Base-by-base conservation (phyloP, 257 asterid genomes). In the Knoxia roxburghii region DNA sequence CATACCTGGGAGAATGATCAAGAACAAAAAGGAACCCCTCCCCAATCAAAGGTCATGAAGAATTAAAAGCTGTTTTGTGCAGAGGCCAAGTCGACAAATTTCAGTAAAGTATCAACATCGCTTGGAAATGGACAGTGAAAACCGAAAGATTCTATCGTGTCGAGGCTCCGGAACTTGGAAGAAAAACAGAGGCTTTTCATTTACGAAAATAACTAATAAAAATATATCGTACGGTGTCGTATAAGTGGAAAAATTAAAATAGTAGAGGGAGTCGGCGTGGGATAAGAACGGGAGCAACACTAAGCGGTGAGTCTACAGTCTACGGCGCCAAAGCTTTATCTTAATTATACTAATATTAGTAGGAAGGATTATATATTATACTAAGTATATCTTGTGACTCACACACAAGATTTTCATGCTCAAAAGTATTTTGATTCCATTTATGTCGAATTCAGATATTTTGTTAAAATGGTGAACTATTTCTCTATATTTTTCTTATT, bases 261-360 rank as follows among this genome's bases (percentile, higher is more conserved):
- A 43, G 15, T 43, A 43, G n/a, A 17, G 18, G 17, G 24, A 32
- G 27, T 48, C 29, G 20, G 58, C 7, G 14, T 48, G 26, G 18
- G 69, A 46, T 18, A 48, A 46, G 57, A 14, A 23, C 15, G 13
- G 57, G 6, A 29, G 68, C 17, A 29, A 65, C 59, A 18, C 53
- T 46, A 48, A 48, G 69, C 46, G 29, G 69, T 64, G 45, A 12
- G n/a, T n/a, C n/a, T n/a, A n/a, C n/a, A n/a, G n/a, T n/a, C n/a
- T n/a, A n/a, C n/a, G n/a, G n/a, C n/a, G n/a, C n/a, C n/a, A n/a
- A n/a, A n/a, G n/a, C n/a, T n/a, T n/a, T n/a, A n/a, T n/a, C n/a
- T n/a, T n/a, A n/a, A n/a, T n/a, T n/a, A n/a, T n/a, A n/a, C n/a
- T n/a, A n/a, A n/a, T n/a, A n/a, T n/a, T n/a, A n/a, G n/a, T n/a